phyloP scores from a whole-genome alignment of 768 basidiomycete genomes.

The Lentinula sp. region DNA sequence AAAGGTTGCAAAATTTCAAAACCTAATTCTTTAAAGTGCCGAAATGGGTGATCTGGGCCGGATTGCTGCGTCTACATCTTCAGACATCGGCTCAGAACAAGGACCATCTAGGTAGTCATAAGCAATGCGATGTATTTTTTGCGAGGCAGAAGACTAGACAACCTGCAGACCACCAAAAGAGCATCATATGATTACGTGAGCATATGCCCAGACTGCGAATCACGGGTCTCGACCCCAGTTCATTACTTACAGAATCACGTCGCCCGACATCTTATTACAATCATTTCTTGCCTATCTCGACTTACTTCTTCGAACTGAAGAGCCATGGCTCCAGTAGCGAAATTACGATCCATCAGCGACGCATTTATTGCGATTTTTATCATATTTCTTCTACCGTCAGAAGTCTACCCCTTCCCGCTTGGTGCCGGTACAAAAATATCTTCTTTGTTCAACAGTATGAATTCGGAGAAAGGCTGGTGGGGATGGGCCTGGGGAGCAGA shows the following conservation, averaged over 20 bases:
- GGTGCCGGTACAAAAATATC: conserved; percentile 4
- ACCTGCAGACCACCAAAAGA: too few relatives aligned
- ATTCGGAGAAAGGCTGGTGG: conserved; percentile 56
- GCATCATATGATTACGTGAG: neutral
- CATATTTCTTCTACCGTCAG: neutral
- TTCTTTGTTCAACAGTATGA: conserved; percentile 21
- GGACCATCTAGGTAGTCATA: too few relatives aligned
- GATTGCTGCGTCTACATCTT: too few relatives aligned
- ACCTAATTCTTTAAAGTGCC: too few relatives aligned
- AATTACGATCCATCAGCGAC: neutral
- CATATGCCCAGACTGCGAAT: neutral
- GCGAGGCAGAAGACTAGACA: too few relatives aligned
- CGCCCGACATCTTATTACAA: neutral
- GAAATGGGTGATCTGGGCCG: too few relatives aligned
- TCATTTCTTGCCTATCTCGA: neutral
- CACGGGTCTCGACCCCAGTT: neutral
- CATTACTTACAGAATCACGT: neutral
- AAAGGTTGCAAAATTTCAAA: too few relatives aligned
- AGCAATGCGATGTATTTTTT: too few relatives aligned
- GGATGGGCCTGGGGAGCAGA: conserved; percentile 67
- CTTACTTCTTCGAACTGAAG: neutral
- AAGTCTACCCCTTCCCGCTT: neutral
- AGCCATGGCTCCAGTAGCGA: neutral
- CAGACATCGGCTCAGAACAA: too few relatives aligned
- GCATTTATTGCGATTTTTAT: neutral